Evolutionary conservation across 257 asterid species (phyloP), one percentile per base, ranked within the genome.

Genomic region (Orobanche coerulescens): DNA sequence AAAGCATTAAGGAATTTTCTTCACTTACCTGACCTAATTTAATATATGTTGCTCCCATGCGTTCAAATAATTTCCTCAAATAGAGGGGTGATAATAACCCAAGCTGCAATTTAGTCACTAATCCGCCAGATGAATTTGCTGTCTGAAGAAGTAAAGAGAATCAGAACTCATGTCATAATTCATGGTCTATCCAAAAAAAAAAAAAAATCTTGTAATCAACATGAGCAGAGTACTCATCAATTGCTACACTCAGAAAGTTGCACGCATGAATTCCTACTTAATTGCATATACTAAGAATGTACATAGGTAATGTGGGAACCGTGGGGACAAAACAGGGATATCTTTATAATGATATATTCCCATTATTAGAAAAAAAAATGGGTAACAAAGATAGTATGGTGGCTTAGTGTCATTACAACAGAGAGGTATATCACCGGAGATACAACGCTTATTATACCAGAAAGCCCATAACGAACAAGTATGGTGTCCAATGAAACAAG

Each of bases 11-110:
- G 23, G 22, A 48, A 25, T 62, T 22, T 13, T 28, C 15, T 55
- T 31, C 48, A 58, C 82, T 72, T 79, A 88, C 98, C 86, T 92
- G 98, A 58, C 98, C 97, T 72, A 92, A 73, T 75, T 92, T 92
- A 49, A 93, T 79, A 67, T 93, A 93, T 48, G 98, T 93, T 71
- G 98, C 98, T 47, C 98, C 98, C 94, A 89, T 64, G 79, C 97
- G 88, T 60, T 93, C 98, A 20, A 93, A 93, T 66, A 93, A 73
- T 74, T 79, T 86, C 79, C 98, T 82, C 82, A 93, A 74, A 76
- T 93, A 93, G 47, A 77, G 60, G 50, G 98, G 97, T 16, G 98
- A 93, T 43, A 84, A 63, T 72, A 93, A 76, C 68, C 98, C 98
- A 71, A 86, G 94, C 88, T 83, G 98, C 85, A 93, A 58, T 65